Conservation (phyloP, 805 yeast genomes). For the Starmera dryadoides region DNA sequence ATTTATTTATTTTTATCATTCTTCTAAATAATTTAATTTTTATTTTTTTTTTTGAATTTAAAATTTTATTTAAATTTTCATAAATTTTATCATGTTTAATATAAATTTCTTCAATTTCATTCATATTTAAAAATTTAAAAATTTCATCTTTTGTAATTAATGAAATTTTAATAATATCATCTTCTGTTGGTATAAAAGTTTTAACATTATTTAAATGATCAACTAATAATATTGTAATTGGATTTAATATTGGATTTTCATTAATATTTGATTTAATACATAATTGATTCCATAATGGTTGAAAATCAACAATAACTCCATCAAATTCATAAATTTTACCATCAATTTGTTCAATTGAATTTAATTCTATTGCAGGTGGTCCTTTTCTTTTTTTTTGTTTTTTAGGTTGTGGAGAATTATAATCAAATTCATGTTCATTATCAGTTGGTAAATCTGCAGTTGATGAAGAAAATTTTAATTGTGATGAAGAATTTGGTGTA, state of each 20-base stretch:
- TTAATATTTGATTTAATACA: conserved; percentile 6
- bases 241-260: conserved; percentile 7
- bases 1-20: not conserved
- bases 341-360: conserved; percentile 11
- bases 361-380: conserved; percentile 4
- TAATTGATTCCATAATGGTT: conserved; percentile 10
- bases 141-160: conserved; percentile 8
- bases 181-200: conserved; percentile 3
- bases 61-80: conserved; percentile 2
- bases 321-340: conserved; percentile 9
- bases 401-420: not conserved
- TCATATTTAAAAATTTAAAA: conserved; percentile 12
- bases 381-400: not conserved
- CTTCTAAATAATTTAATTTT: conserved; percentile 9
- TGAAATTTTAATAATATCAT: conserved; percentile 6
- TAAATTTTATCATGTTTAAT: conserved; percentile 5
- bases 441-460: not conserved
- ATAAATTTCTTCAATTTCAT: conserved; percentile 18
- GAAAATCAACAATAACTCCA: conserved; percentile 12
- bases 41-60: conserved; percentile 2
- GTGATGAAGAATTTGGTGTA: not conserved
- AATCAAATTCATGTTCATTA: not conserved
- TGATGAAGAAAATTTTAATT: not conserved
- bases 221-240: conserved; percentile 3
- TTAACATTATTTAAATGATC: not conserved